phyloP scores from a whole-genome alignment of 192 early-diverging fungal species.

The Coemansia sp. region DNA sequence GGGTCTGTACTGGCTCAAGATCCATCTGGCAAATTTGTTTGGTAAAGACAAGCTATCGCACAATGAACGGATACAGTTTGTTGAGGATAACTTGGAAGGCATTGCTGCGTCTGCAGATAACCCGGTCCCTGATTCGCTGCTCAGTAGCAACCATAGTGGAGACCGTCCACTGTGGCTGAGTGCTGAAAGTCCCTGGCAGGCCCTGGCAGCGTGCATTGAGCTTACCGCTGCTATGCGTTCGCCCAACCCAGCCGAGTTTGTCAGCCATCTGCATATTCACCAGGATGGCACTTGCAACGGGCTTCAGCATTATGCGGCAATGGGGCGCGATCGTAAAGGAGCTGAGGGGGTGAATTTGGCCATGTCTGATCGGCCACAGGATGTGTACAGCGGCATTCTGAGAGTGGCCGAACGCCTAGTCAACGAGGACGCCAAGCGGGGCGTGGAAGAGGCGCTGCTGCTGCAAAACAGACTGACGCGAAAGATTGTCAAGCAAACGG shows the following conservation, averaged over 20 bases:
- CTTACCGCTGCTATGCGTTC: conserved; percentile 68
- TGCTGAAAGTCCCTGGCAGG: conserved; percentile 91
- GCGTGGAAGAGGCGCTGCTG: conserved; percentile 61
- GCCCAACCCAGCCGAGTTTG: conserved; percentile 66
- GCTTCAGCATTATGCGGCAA: conserved; percentile 96
- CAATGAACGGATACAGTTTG: conserved; percentile 72
- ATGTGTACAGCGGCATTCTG: conserved; percentile 92
- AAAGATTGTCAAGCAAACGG: conserved; percentile 97
- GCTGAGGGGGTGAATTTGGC: conserved; percentile 87
- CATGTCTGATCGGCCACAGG: conserved; percentile 79
- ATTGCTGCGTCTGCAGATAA: conserved; percentile 82
- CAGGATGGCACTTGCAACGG: conserved; percentile 99
- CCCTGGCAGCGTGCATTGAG: conserved; percentile 88
- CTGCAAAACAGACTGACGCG: conserved; percentile 73
- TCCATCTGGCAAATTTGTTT: conserved; percentile 89
- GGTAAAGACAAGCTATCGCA: conserved; percentile 93
- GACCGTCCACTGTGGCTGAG: conserved; percentile 80
- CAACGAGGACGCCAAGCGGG: conserved; percentile 63
- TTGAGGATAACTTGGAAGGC: conserved; percentile 71
- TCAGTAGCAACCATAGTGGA: conserved; percentile 45
- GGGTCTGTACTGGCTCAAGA: conserved; percentile 90
- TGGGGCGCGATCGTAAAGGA: conserved; percentile 87
- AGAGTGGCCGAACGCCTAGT: conserved; percentile 66
- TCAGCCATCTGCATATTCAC: conserved; percentile 81
- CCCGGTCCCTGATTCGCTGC: conserved; percentile 58